phyloP scores from a whole-genome alignment of 352 stramenopile genomes.

The Pythium dissotocum region DNA sequence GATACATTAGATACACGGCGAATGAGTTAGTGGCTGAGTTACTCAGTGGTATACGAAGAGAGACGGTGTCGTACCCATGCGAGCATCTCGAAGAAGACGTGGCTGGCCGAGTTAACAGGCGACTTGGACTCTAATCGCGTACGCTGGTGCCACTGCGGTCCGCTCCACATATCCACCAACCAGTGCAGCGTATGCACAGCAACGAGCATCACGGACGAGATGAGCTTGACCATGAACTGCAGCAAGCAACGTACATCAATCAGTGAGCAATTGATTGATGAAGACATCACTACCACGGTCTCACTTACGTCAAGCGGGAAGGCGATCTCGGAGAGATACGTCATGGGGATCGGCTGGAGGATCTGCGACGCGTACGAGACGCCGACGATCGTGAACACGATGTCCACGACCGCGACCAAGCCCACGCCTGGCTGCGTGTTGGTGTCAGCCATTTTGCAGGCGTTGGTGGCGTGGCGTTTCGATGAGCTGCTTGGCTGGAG shows the following conservation, averaged over 20 bases:
- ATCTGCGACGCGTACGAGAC: constrained; percentile 52
- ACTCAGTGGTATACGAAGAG: neutral
- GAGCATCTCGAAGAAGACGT: constrained; percentile 55
- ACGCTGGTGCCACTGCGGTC: constrained; percentile 41
- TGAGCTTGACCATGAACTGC: constrained; percentile 66
- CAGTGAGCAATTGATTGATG: neutral
- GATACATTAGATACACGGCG: neutral
- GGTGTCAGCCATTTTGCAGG: neutral
- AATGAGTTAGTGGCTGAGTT: neutral
- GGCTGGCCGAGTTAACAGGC: constrained; percentile 10
- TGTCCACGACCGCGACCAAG: constrained; percentile 21
- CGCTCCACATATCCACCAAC: constrained; percentile 43
- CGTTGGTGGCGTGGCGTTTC: neutral
- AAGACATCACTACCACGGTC: neutral
- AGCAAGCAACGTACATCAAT: neutral
- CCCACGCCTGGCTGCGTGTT: constrained; percentile 5
- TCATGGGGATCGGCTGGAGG: constrained; percentile 60
- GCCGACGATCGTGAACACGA: constrained; percentile 55
- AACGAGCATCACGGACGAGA: constrained; percentile 49
- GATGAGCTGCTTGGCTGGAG: neutral
- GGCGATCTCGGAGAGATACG: constrained; percentile 76
- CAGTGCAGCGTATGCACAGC: constrained; percentile 48
- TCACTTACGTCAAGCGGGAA: constrained; percentile 65
- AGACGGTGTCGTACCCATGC: constrained; percentile 43
- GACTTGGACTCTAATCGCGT: neutral